A percentile compares a stretch with the other conserved stretches of the same genome.
These are phyloP conservation scores for Talaromyces atroroseus DNA, from an alignment of 2,329 filamentous ascomycete species.

Conservation along the genomic window DNA sequence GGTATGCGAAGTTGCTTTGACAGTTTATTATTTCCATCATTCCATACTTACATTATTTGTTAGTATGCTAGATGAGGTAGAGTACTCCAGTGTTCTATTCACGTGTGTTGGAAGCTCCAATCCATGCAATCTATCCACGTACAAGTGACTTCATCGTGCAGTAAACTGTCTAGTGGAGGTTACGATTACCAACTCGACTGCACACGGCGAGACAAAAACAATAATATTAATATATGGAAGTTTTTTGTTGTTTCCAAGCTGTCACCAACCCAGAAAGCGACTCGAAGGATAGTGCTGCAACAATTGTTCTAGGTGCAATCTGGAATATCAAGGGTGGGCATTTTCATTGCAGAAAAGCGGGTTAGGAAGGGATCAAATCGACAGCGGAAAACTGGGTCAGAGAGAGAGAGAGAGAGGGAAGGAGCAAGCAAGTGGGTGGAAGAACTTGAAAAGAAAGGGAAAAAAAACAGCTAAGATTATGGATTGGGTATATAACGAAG, in stretches of 20 bases:
- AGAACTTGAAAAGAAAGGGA: slow-evolving; percentile 1
- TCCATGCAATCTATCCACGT: background rate
- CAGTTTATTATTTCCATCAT: background rate
- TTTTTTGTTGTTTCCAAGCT: background rate
- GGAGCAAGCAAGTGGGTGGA: background rate
- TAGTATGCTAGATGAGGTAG: background rate
- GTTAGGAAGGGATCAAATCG: background rate
- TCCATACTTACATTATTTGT: background rate
- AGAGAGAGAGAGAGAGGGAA: background rate
- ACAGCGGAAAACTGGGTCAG: background rate
- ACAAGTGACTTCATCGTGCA: background rate
- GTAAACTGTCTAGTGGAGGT: background rate
- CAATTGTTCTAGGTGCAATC: background rate
- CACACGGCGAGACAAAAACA: background rate
- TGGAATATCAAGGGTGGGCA: slow-evolving; percentile 4
- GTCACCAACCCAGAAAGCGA: background rate
- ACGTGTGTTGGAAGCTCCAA: background rate
- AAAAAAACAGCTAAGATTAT: slow-evolving; percentile 14
- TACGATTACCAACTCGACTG: background rate
- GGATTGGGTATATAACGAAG: slow-evolving; percentile 16
- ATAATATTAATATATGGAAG: background rate
- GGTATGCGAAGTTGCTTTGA: background rate
- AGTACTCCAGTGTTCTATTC: background rate
- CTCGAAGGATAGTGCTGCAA: slow-evolving; percentile 2
- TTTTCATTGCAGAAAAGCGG: background rate